Percentiles rank a stretch among this genome's conserved stretches.
Conservation (phyloP, 352 stramenopile genomes). For the Aphanomyces euteiches region DNA sequence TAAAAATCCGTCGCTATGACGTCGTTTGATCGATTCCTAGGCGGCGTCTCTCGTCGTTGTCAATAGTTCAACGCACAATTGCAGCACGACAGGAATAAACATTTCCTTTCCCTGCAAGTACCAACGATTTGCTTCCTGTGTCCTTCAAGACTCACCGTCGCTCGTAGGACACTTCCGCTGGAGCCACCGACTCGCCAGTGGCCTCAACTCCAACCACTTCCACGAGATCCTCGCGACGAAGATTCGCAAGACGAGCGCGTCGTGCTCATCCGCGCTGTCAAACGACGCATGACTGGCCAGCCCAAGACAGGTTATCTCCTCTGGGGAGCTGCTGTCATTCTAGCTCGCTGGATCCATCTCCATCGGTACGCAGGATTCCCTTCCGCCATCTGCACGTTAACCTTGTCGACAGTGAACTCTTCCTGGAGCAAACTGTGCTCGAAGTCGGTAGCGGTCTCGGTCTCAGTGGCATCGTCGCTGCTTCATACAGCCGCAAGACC, state of each 20-base stretch:
- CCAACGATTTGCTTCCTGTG: neutral
- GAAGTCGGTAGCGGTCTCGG: slow-evolving; percentile 82
- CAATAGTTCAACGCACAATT: slow-evolving; percentile 46
- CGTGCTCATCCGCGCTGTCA: slow-evolving; percentile 77
- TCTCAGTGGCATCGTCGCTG: slow-evolving; percentile 71
- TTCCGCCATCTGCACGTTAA: neutral
- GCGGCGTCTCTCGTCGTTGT: slow-evolving; percentile 61
- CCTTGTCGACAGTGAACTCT: slow-evolving; percentile 40
- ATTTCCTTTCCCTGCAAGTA: slow-evolving; percentile 52
- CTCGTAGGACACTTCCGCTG: slow-evolving; percentile 49
- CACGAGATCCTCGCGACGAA: slow-evolving; percentile 49
- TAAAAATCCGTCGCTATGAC: slow-evolving; percentile 20
- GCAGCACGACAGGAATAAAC: slow-evolving; percentile 54
- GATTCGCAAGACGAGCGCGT: slow-evolving; percentile 33
- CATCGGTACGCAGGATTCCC: slow-evolving; percentile 38
- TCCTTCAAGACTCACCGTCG: neutral
- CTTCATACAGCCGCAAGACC: slow-evolving; percentile 54
- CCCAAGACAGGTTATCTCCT: slow-evolving; percentile 82
- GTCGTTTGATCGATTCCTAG: slow-evolving; percentile 34
- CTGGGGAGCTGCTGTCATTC: slow-evolving; percentile 75
- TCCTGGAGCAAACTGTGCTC: slow-evolving; percentile 63
- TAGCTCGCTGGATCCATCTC: slow-evolving; percentile 77
- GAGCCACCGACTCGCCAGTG: slow-evolving; percentile 51
- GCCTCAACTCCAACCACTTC: slow-evolving; percentile 53
- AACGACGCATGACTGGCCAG: slow-evolving; percentile 78